Evolutionary conservation across 805 yeast genomes (phyloP).

Genomic region (Wickerhamiella spandovensis): DNA sequence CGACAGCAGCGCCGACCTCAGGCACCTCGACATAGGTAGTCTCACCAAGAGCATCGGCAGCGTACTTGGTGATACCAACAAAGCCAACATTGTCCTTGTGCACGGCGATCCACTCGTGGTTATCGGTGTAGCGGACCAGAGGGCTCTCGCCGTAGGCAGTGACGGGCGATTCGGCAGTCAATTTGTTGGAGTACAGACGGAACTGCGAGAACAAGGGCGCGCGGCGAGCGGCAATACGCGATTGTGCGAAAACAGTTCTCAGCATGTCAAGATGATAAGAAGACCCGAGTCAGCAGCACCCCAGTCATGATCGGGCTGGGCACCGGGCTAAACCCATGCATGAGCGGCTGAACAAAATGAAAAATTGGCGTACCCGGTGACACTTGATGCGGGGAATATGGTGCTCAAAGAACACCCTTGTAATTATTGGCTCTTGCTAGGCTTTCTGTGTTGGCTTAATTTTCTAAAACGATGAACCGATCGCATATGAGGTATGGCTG

Average conservation of each 20-base stretch:
- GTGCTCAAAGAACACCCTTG: too few species aligned
- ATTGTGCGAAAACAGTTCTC: neutral
- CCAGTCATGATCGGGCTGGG: neutral
- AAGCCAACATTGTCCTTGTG: constrained; percentile 70
- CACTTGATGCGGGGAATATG: too few species aligned
- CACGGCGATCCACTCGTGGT: constrained; percentile 91
- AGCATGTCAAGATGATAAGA: neutral
- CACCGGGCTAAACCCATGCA: neutral
- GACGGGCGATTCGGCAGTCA: constrained; percentile 20
- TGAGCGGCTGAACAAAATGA: neutral
- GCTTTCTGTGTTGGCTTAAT: too few species aligned
- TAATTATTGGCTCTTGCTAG: too few species aligned
- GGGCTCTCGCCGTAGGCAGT: constrained; percentile 21
- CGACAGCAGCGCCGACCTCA: constrained; percentile 47
- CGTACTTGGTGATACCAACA: constrained; percentile 86
- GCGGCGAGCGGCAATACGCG: neutral
- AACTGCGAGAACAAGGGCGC: neutral
- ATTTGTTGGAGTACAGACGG: constrained; percentile 21
- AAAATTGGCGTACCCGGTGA: too few species aligned
- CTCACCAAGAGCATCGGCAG: constrained; percentile 94
- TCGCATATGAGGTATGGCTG: too few species aligned
- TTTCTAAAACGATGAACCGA: too few species aligned
- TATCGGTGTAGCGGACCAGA: constrained; percentile 46
- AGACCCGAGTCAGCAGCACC: neutral
- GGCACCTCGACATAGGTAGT: constrained; percentile 90